phyloP scores from a whole-genome alignment of 2,329 filamentous ascomycete species.

The Exophiala aquamarina region DNA sequence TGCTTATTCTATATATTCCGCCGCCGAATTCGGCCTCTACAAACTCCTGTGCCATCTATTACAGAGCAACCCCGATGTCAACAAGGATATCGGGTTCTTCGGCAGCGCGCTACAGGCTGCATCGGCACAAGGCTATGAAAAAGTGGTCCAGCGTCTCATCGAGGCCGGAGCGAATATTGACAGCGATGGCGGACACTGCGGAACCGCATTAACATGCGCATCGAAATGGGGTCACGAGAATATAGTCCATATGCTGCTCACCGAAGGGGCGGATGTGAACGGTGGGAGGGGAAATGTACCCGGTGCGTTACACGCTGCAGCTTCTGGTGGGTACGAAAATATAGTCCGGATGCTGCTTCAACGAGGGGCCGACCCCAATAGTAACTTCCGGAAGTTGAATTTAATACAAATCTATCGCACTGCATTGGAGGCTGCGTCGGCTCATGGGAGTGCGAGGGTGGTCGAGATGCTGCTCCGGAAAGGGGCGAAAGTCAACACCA shows the following conservation, averaged over 20 bases:
- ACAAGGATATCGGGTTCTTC: background rate
- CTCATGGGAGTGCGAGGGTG: background rate
- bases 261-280: constrained; percentile 11
- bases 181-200: constrained; percentile 1
- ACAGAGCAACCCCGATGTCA: background rate
- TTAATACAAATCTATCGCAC: background rate
- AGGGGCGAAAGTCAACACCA: background rate
- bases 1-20: too few species aligned
- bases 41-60: background rate
- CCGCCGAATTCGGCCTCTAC: too few species aligned
- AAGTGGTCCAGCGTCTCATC: constrained; percentile 25
- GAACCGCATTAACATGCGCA: constrained; percentile 6
- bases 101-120: background rate
- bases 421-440: constrained; percentile 1
- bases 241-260: constrained; percentile 18
- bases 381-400: background rate
- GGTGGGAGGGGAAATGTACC: background rate
- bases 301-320: constrained; percentile 2
- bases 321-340: background rate
- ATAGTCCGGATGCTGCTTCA: constrained; percentile 6
- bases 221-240: constrained; percentile 15
- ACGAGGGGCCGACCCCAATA: constrained; percentile 1
- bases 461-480: background rate
- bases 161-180: constrained; percentile 30
- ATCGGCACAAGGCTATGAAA: background rate